Base-by-base conservation (phyloP, 2,329 filamentous ascomycete genomes). In the Cucurbitaria berberidis region DNA sequence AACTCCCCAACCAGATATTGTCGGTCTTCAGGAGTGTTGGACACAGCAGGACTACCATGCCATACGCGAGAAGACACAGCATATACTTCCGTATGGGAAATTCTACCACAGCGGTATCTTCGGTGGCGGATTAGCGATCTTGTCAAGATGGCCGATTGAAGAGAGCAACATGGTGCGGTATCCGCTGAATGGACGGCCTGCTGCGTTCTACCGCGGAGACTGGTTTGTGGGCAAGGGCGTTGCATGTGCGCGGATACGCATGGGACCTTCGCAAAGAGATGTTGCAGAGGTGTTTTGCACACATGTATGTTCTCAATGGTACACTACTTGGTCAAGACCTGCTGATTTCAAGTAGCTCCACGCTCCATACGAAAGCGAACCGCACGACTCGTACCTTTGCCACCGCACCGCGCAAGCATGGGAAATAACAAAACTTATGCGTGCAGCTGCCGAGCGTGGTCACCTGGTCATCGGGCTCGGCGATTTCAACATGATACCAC, bases 181-280 rank as follows among this genome's bases (percentile, higher is more conserved):
- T 72, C 86, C 91, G n/a, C 82, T 99, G 47, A 97, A 96, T 74
- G 95, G 95, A 16, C 85, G 93, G 16, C 95, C 95, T 5, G 93
- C 92, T 9, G 93, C 93, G 4, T 96, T 98, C 76, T 97, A 89
- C 78, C 83, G 93, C 55, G 95, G 95, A 10, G 93, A 98, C 75
- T 98, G 93, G 91, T 98, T 87, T 70, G 93, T 97, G 9, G 95
- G 95, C 0, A 98, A 98, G 74, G 95, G 95, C 15, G 87, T 98
- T 36, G 95, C 93, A 6, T 89, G 85, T 69, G 93, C 93, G 2
- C 84, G 84, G 58, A 89, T 98, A 63, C 81, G 89, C 3, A 88
- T 89, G 62, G 90, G 90, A 0, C 78, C 83, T 0, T 82, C 78
- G 1, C 73, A 75, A 39, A 83, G 84, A 53, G 89, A 95, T 62